Evolutionary conservation across 176 grass and related monocot genomes (phyloP).

Genomic region (Rhynchospora breviuscula): DNA sequence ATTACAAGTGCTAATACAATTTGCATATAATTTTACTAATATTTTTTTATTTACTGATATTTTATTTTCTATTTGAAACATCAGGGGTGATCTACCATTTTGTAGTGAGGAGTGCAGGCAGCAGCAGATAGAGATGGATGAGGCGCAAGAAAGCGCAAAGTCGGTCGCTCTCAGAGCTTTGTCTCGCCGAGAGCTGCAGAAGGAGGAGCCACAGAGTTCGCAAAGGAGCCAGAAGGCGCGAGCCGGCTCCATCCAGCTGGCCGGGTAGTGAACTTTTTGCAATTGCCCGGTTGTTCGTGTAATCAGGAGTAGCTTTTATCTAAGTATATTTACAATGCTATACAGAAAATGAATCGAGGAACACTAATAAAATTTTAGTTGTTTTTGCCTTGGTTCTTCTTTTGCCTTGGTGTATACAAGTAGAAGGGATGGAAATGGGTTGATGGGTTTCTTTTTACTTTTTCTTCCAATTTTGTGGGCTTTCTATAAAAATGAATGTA

Average conservation of each 20-base stretch:
- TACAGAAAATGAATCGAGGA: conserved; percentile 23
- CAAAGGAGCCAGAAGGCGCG: conserved; percentile 17
- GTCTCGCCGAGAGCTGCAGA: conserved; percentile 15
- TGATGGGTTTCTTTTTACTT: conserved; percentile 6
- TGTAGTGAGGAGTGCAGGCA: conserved; percentile 92
- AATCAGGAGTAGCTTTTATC: not conserved
- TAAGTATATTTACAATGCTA: conserved; percentile 6
- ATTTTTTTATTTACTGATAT: not conserved
- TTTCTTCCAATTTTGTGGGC: conserved; percentile 18
- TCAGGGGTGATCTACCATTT: conserved; percentile 84
- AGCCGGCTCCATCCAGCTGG: conserved; percentile 11
- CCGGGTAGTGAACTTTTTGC: conserved; percentile 22
- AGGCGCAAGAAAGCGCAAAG: conserved; percentile 29
- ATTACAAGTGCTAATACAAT: not conserved
- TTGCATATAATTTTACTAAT: not conserved
- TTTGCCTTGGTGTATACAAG: conserved; percentile 9
- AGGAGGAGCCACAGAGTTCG: conserved; percentile 15
- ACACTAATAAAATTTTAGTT: not conserved
- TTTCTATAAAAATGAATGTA: conserved; percentile 3
- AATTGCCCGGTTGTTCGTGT: not conserved
- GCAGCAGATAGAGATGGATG: conserved; percentile 81
- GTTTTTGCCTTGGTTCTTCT: conserved; percentile 3
- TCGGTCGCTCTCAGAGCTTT: conserved; percentile 21
- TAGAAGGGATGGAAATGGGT: not conserved
- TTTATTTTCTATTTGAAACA: not conserved